Conservation (phyloP, 345 rosid genomes). For the Arabis hirsuta region DNA sequence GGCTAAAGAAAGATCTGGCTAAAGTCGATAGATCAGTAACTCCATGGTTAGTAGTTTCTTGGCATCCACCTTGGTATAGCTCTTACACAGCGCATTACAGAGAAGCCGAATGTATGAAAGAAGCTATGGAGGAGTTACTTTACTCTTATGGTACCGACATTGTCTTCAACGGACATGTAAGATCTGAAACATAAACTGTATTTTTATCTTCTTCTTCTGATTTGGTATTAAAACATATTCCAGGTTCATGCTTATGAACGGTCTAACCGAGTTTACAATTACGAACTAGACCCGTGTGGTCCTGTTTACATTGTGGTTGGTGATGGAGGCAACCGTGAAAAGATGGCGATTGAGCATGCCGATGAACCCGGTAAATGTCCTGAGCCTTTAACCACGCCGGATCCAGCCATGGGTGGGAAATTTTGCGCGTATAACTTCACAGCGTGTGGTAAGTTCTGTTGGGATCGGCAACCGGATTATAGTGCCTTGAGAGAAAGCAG, state of each 20-base stretch:
- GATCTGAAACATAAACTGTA: background rate
- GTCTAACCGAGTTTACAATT: constrained; percentile 82
- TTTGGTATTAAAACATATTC: background rate
- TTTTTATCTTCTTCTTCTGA: background rate
- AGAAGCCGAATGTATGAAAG: constrained; percentile 95
- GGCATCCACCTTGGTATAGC: constrained; percentile 96
- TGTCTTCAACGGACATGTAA: constrained; percentile 87
- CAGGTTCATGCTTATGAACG: constrained; percentile 97
- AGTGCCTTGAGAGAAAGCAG: constrained; percentile 93
- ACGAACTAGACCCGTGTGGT: constrained; percentile 80
- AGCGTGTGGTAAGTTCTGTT: constrained; percentile 73
- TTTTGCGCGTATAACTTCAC: constrained; percentile 84
- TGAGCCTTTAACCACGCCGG: constrained; percentile 65
- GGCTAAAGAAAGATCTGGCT: constrained; percentile 76
- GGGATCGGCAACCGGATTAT: constrained; percentile 91
- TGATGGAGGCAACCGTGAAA: constrained; percentile 80
- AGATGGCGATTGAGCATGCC: constrained; percentile 69
- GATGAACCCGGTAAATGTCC: constrained; percentile 95
- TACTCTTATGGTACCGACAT: constrained; percentile 68
- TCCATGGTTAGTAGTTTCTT: constrained; percentile 86
- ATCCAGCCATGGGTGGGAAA: constrained; percentile 55
- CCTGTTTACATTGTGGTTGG: constrained; percentile 78
- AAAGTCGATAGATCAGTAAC: constrained; percentile 65
- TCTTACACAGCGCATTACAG: constrained; percentile 80
- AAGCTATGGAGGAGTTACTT: constrained; percentile 81